Evolutionary conservation across 208 protist genomes (phyloP).

Genomic region (Leishmania martiniquensis): DNA sequence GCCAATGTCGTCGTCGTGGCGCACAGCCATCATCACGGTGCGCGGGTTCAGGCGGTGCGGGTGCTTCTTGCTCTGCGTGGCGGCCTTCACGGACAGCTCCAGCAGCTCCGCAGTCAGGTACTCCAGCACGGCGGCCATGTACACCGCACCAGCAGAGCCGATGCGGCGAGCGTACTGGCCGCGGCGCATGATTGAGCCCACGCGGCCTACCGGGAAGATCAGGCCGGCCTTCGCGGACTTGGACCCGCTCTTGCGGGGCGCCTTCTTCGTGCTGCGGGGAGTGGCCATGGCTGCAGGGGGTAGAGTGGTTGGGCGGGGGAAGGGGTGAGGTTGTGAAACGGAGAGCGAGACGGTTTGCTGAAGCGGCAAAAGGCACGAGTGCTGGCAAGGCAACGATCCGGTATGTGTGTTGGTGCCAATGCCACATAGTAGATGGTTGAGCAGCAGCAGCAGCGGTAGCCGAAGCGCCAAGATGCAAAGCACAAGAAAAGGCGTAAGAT

Average conservation of each 20-base stretch:
- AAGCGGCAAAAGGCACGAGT: too few relatives aligned
- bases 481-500: neutral
- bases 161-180: constrained; percentile 97
- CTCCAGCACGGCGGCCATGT: constrained; percentile 99
- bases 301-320: neutral
- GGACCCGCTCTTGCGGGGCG: constrained; percentile 71
- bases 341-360: too few relatives aligned
- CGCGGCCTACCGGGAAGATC: constrained; percentile 99
- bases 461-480: neutral
- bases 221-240: constrained; percentile 97
- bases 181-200: constrained; percentile 96
- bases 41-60: constrained; percentile 71
- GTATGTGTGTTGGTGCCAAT: neutral
- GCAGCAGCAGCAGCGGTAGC: neutral
- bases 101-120: constrained; percentile 94
- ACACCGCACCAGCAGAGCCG: constrained; percentile 98
- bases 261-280: constrained; percentile 76
- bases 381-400: neutral
- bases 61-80: constrained; percentile 70
- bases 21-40: constrained; percentile 80
- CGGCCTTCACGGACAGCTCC: constrained; percentile 85
- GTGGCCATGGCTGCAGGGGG: constrained; percentile 50
- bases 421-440: neutral
- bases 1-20: constrained; percentile 83
- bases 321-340: too few relatives aligned